These are phyloP conservation scores for Litchi chinensis DNA, from an alignment of 345 rosid genomes.

Conservation along the genomic window DNA sequence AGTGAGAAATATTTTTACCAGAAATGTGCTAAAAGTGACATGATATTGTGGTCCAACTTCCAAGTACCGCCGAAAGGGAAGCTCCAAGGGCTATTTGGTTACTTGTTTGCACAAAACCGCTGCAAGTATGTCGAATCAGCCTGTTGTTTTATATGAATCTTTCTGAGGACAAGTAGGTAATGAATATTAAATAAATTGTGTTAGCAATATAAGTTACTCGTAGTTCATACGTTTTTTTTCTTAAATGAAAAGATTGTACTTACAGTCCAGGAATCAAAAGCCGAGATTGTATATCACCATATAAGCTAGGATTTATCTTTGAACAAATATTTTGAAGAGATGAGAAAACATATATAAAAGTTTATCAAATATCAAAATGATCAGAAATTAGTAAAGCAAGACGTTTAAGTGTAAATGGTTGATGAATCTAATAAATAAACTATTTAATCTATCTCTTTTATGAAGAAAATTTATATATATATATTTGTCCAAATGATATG, in stretches of 20 bases:
- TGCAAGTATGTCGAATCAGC: constrained; percentile 50
- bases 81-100: constrained; percentile 32
- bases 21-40: constrained; percentile 15
- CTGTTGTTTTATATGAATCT: constrained; percentile 33
- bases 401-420: too few relatives aligned
- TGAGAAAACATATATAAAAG: too few relatives aligned
- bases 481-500: too few relatives aligned
- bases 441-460: too few relatives aligned
- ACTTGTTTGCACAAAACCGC: constrained; percentile 50
- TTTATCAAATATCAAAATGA: too few relatives aligned
- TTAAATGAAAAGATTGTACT: background rate
- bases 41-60: constrained; percentile 27
- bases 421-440: too few relatives aligned
- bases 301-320: constrained; percentile 24
- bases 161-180: constrained; percentile 10
- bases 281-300: constrained; percentile 33
- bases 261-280: constrained; percentile 41
- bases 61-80: constrained; percentile 20
- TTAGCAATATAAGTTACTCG: background rate
- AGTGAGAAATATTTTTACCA: constrained; percentile 23
- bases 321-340: too few relatives aligned
- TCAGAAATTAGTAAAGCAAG: background rate
- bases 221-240: background rate
- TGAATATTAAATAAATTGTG: background rate
- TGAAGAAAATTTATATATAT: too few relatives aligned